Evolutionary conservation across 2,329 filamentous ascomycete genomes (phyloP), one percentile per base, ranked within the genome.

Genomic region (Talaromyces sp.): DNA sequence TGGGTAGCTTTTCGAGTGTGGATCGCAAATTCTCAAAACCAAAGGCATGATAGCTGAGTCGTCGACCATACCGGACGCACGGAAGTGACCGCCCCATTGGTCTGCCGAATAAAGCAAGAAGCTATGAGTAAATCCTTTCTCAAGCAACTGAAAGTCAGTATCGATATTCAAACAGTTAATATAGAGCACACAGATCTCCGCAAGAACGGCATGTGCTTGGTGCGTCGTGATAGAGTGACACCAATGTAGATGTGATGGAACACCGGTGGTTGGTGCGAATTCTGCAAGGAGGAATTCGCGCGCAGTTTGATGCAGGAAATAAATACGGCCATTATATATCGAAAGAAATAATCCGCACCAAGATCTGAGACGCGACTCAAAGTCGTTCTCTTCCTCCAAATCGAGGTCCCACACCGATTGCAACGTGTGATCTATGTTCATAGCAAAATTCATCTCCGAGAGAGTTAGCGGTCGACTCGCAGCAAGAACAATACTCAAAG

Each of bases 231-330:
- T 27, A 13, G 50, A 58, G n/a, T 49, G 57, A 4, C 27, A 6
- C 57, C 57, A 58, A 4, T 13, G 19, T 46, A 10, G 9, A 8
- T n/a, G 17, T 21, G 41, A 19, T 13, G 41, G 11, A n/a, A 17
- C 35, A 17, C 10, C 21, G 19, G 21, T 29, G 3, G 27, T 4
- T 2, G 31, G 31, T 49, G 10, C 2, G 4, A 26, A 10, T n/a
- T 38, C 32, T 38, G 43, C 11, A 52, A 64, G 58, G 24, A 68
- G 55, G 43, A 68, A 68, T 19, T 67, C 66, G 35, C 65, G 58
- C 55, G 65, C 67, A 10, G 63, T 68, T 60, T 66, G 64, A 52
- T 68, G 67, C 26, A 68, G 61, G 13, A 68, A 65, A 55, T 67
- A 63, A 27, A 68, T 56, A 27, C 59, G 58, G 9, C 49, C 35